Base-by-base conservation (phyloP, 2,329 filamentous ascomycete genomes). In the Alternaria brassicicola region DNA sequence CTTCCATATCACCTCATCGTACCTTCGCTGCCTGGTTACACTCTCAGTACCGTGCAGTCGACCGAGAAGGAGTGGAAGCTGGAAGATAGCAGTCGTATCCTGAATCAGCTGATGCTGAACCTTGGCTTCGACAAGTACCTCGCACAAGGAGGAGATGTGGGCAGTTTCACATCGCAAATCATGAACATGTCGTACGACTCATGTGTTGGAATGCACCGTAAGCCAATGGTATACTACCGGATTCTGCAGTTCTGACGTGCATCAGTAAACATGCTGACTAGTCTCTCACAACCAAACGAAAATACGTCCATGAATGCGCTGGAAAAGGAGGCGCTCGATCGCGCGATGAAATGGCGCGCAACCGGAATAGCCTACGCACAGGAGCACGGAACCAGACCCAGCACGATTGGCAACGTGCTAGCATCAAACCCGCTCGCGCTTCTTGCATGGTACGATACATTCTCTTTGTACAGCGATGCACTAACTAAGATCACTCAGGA, bases 1-100 rank as follows among this genome's bases (percentile, higher is more conserved):
- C 72, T 86, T 21, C 85, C 85, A 0, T 88, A 84, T 63, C 85
- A 88, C 62, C 69, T 88, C 36, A 78, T 88, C 30, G 82, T 86
- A 0, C 85, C 86, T 0, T 84, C 82, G 0, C 71, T 88, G 2
- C 84, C 85, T 0, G 86, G 85, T 4, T 88, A 85, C 63, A 78
- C 80, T 0, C 82, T 84, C 51, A 84, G 82, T 2, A 78, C 78
- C 1, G 72, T 78, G 0, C 79, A 80, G 1, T 81, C 85, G 0
- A 41, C 78, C 7, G 78, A 83, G 42, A 76, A 74, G 19, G 72
- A 86, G 54, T 85, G 80, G 62, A 71, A 64, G 0, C 53, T 77
- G 2, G 51, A 73, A 1, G 78, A 82, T 45, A 76, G 72, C 26
- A 78, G 82, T 0, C 68, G 75, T 1, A 69, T 84, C n/a, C 74